Percentiles rank a stretch among this genome's conserved stretches.
These are phyloP conservation scores for Chlamydomonas reinhardtii DNA, from an alignment of 163 green algal species.

Conservation along the genomic window DNA sequence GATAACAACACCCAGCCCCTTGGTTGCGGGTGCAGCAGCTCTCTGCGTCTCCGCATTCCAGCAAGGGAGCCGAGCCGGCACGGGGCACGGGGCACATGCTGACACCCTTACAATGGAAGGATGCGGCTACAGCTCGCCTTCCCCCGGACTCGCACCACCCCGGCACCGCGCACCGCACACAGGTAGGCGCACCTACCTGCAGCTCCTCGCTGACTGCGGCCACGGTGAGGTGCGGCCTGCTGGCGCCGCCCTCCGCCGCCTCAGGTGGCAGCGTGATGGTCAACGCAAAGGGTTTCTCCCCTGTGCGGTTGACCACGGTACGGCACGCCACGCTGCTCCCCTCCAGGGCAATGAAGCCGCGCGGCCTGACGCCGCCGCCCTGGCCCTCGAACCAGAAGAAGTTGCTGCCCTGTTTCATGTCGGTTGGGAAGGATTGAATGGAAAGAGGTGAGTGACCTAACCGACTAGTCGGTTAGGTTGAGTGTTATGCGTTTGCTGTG, in stretches of 20 bases:
- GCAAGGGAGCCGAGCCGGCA: too few relatives aligned
- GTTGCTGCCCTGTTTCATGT: slow-evolving; percentile 30
- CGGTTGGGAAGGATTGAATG: too few relatives aligned
- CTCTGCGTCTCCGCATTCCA: too few relatives aligned
- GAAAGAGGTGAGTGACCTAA: too few relatives aligned
- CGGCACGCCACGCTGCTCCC: slow-evolving; percentile 1
- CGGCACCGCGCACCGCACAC: neutral
- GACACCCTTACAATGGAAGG: too few relatives aligned
- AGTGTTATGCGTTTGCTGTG: too few relatives aligned
- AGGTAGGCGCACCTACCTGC: slow-evolving; percentile 1
- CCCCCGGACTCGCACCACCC: too few relatives aligned
- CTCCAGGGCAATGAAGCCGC: slow-evolving; percentile 27
- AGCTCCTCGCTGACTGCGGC: slow-evolving; percentile 36
- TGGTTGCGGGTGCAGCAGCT: too few relatives aligned
- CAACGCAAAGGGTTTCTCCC: slow-evolving; percentile 22
- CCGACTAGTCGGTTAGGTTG: too few relatives aligned
- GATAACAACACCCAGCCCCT: too few relatives aligned
- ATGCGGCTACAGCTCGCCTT: too few relatives aligned
- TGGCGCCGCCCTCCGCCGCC: neutral
- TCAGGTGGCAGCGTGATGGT: slow-evolving; percentile 2
- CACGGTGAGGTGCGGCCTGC: neutral
- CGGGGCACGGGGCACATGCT: too few relatives aligned
- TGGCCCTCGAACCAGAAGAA: slow-evolving; percentile 46
- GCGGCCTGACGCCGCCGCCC: neutral
- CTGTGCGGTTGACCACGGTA: slow-evolving; percentile 19